phyloP scores from a whole-genome alignment of 192 early-diverging fungal species.

The Linnemannia exigua region DNA sequence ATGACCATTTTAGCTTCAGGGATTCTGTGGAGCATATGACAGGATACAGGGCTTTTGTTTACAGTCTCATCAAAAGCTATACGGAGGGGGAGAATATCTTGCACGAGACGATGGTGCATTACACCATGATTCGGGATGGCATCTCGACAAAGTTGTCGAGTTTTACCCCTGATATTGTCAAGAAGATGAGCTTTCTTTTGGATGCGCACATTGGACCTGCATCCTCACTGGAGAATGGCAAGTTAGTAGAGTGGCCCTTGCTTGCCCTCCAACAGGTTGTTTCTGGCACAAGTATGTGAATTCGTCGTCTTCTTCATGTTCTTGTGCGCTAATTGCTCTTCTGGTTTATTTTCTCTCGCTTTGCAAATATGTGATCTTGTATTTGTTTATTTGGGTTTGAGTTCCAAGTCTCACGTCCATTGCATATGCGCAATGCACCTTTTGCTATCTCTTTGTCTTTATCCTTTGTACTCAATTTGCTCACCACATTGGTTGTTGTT shows the following conservation, averaged over 20 bases:
- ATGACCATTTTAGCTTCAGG: slow-evolving; percentile 22
- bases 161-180: slow-evolving; percentile 32
- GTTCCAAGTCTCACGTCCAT: no score
- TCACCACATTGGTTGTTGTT: not conserved
- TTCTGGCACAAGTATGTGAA: slow-evolving; percentile 37
- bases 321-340: not conserved
- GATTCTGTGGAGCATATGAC: slow-evolving; percentile 9
- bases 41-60: not conserved
- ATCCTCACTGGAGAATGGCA: not conserved
- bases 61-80: slow-evolving; percentile 19
- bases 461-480: not conserved
- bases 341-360: no score
- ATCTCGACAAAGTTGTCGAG: slow-evolving; percentile 46
- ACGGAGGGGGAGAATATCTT: not conserved
- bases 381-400: not conserved
- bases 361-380: not conserved
- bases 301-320: not conserved
- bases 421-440: no score
- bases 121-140: slow-evolving; percentile 18
- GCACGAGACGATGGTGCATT: not conserved
- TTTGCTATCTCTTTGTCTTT: not conserved
- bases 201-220: slow-evolving; percentile 4
- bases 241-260: slow-evolving; percentile 12
- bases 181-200: not conserved
- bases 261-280: slow-evolving; percentile 26